Base-by-base conservation (phyloP, 345 rosid genomes). In the Linum usitatissimum region DNA sequence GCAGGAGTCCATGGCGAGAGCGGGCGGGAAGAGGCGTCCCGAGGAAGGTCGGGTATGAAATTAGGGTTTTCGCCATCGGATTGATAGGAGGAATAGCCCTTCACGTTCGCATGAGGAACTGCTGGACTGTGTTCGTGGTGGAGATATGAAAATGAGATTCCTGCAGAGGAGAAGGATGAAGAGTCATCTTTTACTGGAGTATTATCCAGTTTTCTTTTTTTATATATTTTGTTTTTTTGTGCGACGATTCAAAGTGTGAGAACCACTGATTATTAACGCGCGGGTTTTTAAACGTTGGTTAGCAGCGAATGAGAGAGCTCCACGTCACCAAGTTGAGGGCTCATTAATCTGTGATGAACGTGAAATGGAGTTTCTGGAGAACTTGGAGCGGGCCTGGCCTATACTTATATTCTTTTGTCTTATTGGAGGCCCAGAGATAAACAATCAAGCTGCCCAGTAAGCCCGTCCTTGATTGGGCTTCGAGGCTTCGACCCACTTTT, bases 31-130 rank as follows among this genome's bases (percentile, higher is more conserved):
- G 77, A 5, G 84, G 76, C 2, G 81, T 61, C 40, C 88, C 88
- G 68, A 84, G 57, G 86, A 93, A 86, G 28, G 87, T 70, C 7
- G 95, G 84, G 13, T 90, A 86, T 62, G 94, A 90, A 75, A 93
- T 82, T 36, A 90, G 77, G 61, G 82, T 74, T 72, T 82, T 86
- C 81, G 96, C 94, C 99, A 90, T 92, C 78, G 73, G 55, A 30
- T 62, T 40, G 73, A 39, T 9, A 18, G 30, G 5, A 0, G 40
- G 60, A 14, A 54, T 51, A 4, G 17, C 34, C 39, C 56, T 62
- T 54, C 70, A 71, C 51, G 53, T 59, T 53, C 64, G 64, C 74
- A 71, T 68, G 70, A 40, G 71, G 17, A 70, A 55, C 28, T 23
- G 30, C 20, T 12, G 28, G 28, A 23, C 28, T 10, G 59, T 28